phyloP scores from a whole-genome alignment of 169 alveolate species.

The Plasmodium chabaudi region DNA sequence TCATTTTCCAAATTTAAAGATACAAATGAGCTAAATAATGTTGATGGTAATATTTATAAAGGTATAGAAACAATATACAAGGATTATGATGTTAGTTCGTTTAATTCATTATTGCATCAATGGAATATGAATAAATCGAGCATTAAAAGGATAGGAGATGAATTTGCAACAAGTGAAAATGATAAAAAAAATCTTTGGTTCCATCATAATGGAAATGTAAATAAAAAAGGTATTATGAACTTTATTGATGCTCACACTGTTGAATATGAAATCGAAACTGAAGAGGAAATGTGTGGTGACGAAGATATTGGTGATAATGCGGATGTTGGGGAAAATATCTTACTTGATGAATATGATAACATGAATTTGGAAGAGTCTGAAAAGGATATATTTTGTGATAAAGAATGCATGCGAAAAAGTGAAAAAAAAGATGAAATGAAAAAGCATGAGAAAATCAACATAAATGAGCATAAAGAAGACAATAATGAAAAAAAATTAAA shows the following conservation, averaged over 20 bases:
- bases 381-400: not conserved
- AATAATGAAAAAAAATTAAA: slow-evolving; percentile 7
- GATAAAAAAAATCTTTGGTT: slow-evolving; percentile 59
- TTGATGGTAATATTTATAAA: not conserved
- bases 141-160: slow-evolving; percentile 48
- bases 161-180: not conserved
- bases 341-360: not conserved
- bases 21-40: not conserved
- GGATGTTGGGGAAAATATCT: not conserved
- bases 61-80: slow-evolving; percentile 71
- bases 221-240: slow-evolving; percentile 56
- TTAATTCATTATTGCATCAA: slow-evolving; percentile 48
- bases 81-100: slow-evolving; percentile 39
- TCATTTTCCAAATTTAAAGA: not conserved
- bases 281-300: slow-evolving; percentile 24
- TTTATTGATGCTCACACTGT: slow-evolving; percentile 73
- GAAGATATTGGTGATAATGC: slow-evolving; percentile 2
- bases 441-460: not conserved
- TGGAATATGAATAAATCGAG: slow-evolving; percentile 74
- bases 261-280: slow-evolving; percentile 73
- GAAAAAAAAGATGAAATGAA: not conserved
- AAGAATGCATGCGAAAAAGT: not conserved
- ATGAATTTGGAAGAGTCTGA: not conserved
- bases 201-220: slow-evolving; percentile 57
- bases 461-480: not conserved